A percentile compares a stretch with the other conserved stretches of the same genome.
phyloP scores from a whole-genome alignment of 106 monocot genomes.

The Apostasia shenzhenica region DNA sequence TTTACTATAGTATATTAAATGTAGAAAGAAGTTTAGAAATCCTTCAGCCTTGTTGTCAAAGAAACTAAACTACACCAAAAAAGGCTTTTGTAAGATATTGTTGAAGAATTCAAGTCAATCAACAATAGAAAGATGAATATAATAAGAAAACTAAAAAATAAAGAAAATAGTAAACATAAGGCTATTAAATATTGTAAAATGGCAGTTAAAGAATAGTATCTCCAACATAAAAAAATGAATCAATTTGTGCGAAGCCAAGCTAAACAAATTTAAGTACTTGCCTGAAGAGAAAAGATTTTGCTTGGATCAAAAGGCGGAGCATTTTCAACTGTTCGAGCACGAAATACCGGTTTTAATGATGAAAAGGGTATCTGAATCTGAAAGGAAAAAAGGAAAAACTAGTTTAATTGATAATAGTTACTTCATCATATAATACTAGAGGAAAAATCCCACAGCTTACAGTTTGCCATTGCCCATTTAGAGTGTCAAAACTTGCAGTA shows the following conservation, averaged over 20 bases:
- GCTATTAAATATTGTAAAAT: no score
- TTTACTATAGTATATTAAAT: no score
- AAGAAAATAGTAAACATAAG: background rate
- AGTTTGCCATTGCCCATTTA: conserved; percentile 74
- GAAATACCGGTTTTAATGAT: conserved; percentile 76
- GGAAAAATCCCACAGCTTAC: conserved; percentile 22
- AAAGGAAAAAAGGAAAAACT: conserved; percentile 5
- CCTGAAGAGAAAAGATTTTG: conserved; percentile 72
- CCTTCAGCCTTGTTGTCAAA: no score
- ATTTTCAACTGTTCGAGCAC: conserved; percentile 67
- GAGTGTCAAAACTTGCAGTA: conserved; percentile 84
- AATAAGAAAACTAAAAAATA: background rate
- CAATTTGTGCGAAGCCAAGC: background rate
- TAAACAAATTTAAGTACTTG: conserved; percentile 5
- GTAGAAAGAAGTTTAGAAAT: no score
- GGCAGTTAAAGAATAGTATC: no score
- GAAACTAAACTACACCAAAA: no score
- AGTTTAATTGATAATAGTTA: background rate
- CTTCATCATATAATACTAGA: background rate
- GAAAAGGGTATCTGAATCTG: conserved; percentile 86
- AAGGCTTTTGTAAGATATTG: no score
- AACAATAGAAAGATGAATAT: no score
- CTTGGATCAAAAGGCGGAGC: conserved; percentile 83
- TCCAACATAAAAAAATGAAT: background rate
- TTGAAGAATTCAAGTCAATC: no score